These are phyloP conservation scores for Colletotrichum gloeosporioides DNA, from an alignment of 2,329 filamentous ascomycete genomes.

Conservation along the genomic window DNA sequence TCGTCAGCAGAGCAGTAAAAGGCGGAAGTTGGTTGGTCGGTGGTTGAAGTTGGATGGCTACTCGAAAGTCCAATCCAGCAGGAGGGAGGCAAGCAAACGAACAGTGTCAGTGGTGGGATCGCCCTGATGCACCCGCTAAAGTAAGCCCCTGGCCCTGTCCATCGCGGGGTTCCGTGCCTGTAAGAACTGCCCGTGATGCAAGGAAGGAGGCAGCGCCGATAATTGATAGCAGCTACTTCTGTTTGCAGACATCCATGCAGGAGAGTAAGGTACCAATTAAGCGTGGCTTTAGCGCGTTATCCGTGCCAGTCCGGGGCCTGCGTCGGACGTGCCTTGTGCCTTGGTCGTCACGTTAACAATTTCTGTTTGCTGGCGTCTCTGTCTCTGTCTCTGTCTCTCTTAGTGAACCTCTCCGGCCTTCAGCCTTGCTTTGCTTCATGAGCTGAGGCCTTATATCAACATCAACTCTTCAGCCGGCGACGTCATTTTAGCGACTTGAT, in stretches of 20 bases:
- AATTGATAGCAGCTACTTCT: constrained; percentile 13
- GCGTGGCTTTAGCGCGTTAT: constrained; percentile 7
- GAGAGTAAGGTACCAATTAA: constrained; percentile 3
- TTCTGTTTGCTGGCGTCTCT: constrained; percentile 1
- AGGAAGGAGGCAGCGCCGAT: not conserved
- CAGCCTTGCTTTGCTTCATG: constrained; percentile 11
- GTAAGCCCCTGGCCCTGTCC: constrained; percentile 19
- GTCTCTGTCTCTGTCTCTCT: not conserved
- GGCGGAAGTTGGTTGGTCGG: constrained; percentile 10
- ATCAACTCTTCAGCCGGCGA: not conserved
- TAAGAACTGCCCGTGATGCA: constrained; percentile 1
- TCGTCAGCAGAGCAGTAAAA: constrained; percentile 17
- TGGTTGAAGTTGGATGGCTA: not conserved
- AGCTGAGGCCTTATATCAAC: not conserved
- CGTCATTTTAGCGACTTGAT: not conserved
- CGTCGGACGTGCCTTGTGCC: not conserved
- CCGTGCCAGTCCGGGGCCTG: constrained; percentile 2
- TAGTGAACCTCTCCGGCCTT: not conserved
- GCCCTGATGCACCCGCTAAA: constrained; percentile 20
- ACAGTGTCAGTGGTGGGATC: constrained; percentile 9
- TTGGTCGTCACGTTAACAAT: constrained; percentile 14
- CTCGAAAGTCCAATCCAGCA: not conserved
- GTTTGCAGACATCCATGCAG: not conserved
- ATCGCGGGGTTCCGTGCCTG: constrained; percentile 20
- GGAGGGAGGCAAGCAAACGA: constrained; percentile 2